These are phyloP conservation scores for Gossypium sturtianum DNA, from an alignment of 345 rosid genomes.

Conservation along the genomic window DNA sequence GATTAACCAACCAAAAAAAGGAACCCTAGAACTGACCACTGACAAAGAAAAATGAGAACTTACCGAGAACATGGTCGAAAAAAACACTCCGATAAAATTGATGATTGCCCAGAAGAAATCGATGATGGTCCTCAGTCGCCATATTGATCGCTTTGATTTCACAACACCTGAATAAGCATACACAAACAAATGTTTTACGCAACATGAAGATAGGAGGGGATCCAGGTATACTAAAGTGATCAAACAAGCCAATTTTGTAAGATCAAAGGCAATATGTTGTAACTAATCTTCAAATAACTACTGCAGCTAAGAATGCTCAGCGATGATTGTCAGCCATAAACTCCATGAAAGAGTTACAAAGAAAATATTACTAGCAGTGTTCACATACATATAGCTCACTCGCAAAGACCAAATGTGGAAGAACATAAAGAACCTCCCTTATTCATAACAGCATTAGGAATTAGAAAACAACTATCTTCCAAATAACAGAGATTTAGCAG, in stretches of 20 bases:
- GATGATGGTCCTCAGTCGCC: conserved; percentile 58
- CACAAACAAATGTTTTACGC: neutral
- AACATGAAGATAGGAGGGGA: neutral
- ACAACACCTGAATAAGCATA: conserved; percentile 2
- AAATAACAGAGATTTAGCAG: neutral
- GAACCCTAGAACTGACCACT: neutral
- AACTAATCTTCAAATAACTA: neutral
- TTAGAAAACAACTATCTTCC: neutral
- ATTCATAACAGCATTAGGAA: neutral
- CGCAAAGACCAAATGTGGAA: neutral
- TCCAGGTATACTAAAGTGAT: neutral
- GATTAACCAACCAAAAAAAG: neutral
- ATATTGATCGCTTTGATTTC: conserved; percentile 21
- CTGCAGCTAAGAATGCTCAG: neutral
- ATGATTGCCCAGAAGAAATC: conserved; percentile 70
- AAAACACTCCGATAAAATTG: conserved; percentile 53
- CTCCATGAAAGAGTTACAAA: neutral
- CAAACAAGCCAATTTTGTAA: neutral
- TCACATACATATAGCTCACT: neutral
- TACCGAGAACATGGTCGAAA: conserved; percentile 74
- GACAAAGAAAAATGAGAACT: neutral
- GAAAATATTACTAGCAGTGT: neutral
- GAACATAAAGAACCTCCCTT: neutral
- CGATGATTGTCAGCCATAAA: neutral
- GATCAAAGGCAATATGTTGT: neutral